Evolutionary conservation across 768 basidiomycete genomes (phyloP), one percentile per base, ranked within the genome.

Genomic region (Termitomyces sp.): DNA sequence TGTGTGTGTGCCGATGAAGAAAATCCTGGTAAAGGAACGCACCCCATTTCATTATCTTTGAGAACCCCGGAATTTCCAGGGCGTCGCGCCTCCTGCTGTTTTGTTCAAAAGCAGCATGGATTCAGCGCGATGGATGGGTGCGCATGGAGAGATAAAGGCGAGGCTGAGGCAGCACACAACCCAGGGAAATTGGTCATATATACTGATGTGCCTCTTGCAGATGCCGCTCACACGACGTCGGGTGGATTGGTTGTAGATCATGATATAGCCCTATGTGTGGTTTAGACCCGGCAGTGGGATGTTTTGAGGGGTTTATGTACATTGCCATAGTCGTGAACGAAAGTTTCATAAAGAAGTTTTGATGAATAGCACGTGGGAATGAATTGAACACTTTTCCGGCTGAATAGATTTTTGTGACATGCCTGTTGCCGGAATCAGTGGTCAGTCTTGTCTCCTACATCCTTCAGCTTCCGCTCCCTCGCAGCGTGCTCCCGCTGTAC

Each of bases 21-120:
- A 74, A 82, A 86, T 77, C 86, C 90, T 93, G 90, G 90, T 93
- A 92, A 93, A 87, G 77, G 82, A 71, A 93, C 83, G 75, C 84
- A 88, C 77, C 90, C 86, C 84, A 78, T 76, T 69, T 70, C 68
- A 74, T 69, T 61, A 9, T 2, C 50, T 32, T 66, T 68, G 72
- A 69, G 72, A 72, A 77, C 75, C 74, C 67, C 20, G 30, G 30
- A 46, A 67, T 61, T 30, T n/a, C 53, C 59, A 51, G 40, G 65
- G 70, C 74, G 72, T 72, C 68, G 69, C 67, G 64, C 63, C 63
- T 66, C 62, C 63, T 62, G 61, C 55, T 47, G 61, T 54, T 66
- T 63, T 58, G 61, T 58, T 18, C 6, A 3, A n/a, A 59, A 57
- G 28, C 54, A 57, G 30, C 57, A 63, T 59, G 63, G 67, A 74